A percentile compares a stretch with the other conserved stretches of the same genome.
Conservation (phyloP, 73 alveolate genomes). For the Stentor coeruleus region DNA sequence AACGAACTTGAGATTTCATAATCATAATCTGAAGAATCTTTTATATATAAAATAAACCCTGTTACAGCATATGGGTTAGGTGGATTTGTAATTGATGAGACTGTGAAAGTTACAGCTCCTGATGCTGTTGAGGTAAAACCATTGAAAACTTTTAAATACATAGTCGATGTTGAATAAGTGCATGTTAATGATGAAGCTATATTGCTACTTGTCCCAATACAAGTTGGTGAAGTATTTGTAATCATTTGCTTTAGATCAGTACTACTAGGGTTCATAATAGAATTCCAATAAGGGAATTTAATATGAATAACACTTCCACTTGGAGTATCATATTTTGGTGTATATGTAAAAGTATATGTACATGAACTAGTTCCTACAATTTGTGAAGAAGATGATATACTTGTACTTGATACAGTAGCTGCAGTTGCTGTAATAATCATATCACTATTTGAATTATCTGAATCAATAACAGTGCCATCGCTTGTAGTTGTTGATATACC, state of each 20-base stretch:
- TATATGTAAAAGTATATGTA: background rate
- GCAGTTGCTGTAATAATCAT: conserved; percentile 7
- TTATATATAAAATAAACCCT: background rate
- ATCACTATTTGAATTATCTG: too few relatives aligned
- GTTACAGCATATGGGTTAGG: conserved; percentile 1
- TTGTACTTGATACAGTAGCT: background rate
- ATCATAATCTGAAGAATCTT: background rate
- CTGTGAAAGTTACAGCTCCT: conserved; percentile 4
- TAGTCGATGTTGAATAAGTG: background rate
- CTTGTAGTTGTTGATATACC: background rate
- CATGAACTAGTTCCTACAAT: background rate
- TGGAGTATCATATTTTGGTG: background rate
- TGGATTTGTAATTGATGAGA: background rate
- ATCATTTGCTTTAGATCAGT: background rate
- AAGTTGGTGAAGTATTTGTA: background rate
- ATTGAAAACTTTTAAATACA: background rate
- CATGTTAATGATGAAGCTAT: background rate
- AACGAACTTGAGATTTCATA: background rate
- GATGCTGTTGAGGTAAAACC: conserved; percentile 19
- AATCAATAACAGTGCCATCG: background rate
- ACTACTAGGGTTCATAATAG: background rate
- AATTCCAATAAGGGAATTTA: background rate
- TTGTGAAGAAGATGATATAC: background rate
- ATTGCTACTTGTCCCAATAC: background rate
- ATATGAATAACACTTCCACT: background rate